Conservation (phyloP, 345 rosid species). For the Eutrema japonicum region DNA sequence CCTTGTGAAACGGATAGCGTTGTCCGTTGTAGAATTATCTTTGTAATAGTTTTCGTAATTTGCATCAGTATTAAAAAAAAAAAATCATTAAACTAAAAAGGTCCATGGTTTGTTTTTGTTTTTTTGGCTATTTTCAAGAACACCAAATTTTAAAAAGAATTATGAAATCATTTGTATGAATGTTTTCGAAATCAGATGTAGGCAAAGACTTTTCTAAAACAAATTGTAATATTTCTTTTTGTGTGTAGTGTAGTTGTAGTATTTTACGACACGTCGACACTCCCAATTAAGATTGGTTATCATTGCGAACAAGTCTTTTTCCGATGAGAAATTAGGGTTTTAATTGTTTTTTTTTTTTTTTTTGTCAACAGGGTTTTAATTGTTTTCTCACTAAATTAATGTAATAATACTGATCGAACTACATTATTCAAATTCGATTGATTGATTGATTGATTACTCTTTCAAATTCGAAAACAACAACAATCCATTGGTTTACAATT, state of each 20-base stretch:
- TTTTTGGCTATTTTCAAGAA: no score
- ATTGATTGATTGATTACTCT: background rate
- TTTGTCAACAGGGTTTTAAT: background rate
- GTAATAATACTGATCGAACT: no score
- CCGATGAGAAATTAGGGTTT: background rate
- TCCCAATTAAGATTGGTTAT: background rate
- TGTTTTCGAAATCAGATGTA: background rate
- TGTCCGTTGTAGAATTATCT: no score
- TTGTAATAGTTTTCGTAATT: no score
- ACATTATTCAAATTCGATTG: background rate
- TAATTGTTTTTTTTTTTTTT: slow-evolving; percentile 1
- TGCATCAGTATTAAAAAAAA: no score
- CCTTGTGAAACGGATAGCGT: no score
- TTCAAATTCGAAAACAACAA: no score
- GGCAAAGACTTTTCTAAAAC: background rate
- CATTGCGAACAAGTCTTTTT: background rate
- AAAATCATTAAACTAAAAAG: no score
- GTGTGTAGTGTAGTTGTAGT: background rate
- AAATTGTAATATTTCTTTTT: background rate
- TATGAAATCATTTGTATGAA: background rate
- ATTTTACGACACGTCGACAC: background rate
- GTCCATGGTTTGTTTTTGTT: background rate
- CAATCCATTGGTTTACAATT: no score
- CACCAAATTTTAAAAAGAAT: background rate
- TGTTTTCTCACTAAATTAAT: background rate